Base-by-base conservation (phyloP, 1,284 basidiomycete genomes). In the Ustilago crameri region DNA sequence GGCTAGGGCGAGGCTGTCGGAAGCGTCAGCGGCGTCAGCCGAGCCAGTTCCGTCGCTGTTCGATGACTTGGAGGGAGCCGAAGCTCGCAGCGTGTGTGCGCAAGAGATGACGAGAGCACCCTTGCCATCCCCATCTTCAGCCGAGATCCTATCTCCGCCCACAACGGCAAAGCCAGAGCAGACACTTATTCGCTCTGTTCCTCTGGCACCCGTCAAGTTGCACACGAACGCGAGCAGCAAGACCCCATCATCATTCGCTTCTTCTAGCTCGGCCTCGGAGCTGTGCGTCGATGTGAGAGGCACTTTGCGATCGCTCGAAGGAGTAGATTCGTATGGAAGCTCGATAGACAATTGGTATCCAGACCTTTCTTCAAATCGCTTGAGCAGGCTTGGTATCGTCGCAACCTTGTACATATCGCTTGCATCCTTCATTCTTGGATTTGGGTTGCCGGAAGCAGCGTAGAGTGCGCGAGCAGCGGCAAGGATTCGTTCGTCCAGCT, bases 91-190 rank as follows among this genome's bases (percentile, higher is more conserved):
- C 9, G 90, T 90, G 78, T 91, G 90, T 5, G 88, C 88, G 71
- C 90, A 91, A 1, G 88, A 88, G 14, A 90, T 76, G 24, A 90
- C 78, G 10, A 88, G 67, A 3, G 84, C 82, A 1, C 76, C 80
- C 14, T 53, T 64, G 24, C 86, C 85, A 3, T 79, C 82, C 5
- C 76, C 80, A 37, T 74, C 74, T 12, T 59, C 58, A 2, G 40
- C 35, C n/a, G 59, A 47, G 7, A 78, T 53, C 17, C 80, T 74
- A 2, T 79, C 59, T 27, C 77, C 72, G 9, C 77, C 80, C 35
- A 81, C 74, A 9, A 91, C 75, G 2, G 86, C 87, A 79, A 91
- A 91, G 0, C 88, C 90, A 9, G 89, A 89, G 54, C 87, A 88
- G 20, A 90, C 79, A 8, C 86, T 86, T 45, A 90, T 84, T 66